A percentile compares a stretch with the other conserved stretches of the same genome.
phyloP scores from a whole-genome alignment of 2,329 filamentous ascomycete genomes.

The Aspergillus ibericus region DNA sequence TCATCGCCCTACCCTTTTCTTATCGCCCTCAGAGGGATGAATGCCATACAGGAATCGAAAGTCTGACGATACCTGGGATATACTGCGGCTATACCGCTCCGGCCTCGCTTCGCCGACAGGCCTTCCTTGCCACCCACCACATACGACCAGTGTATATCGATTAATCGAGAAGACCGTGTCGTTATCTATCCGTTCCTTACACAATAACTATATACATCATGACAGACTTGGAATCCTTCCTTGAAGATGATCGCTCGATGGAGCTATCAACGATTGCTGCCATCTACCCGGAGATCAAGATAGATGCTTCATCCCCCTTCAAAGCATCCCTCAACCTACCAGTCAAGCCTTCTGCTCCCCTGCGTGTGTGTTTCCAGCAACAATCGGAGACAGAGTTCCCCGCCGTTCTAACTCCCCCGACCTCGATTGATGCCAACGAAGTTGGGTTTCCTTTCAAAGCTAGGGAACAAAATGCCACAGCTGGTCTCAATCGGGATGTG shows the following conservation, averaged over 20 bases:
- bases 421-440: conserved; percentile 38
- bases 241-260: conserved; percentile 59
- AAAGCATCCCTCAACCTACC: conserved; percentile 56
- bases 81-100: conserved; percentile 11
- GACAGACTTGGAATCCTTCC: conserved; percentile 34
- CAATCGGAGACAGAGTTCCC: conserved; percentile 35
- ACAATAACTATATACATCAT: conserved; percentile 23
- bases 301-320: conserved; percentile 49
- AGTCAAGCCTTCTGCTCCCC: conserved; percentile 55
- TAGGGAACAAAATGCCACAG: conserved; percentile 16
- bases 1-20: neutral
- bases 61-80: conserved; percentile 2
- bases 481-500: conserved; percentile 35
- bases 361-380: conserved; percentile 48
- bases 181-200: neutral
- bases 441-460: conserved; percentile 17
- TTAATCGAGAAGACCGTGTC: neutral
- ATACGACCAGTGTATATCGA: neutral
- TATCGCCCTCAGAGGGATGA: neutral
- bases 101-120: conserved; percentile 8
- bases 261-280: conserved; percentile 61
- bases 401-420: conserved; percentile 42
- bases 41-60: conserved; percentile 7
- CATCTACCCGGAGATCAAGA: conserved; percentile 61
- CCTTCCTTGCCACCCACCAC: conserved; percentile 15